A percentile compares a stretch with the other conserved stretches of the same genome.
Conservation (phyloP, 2,329 filamentous ascomycete genomes). For the Xylaria sp. region DNA sequence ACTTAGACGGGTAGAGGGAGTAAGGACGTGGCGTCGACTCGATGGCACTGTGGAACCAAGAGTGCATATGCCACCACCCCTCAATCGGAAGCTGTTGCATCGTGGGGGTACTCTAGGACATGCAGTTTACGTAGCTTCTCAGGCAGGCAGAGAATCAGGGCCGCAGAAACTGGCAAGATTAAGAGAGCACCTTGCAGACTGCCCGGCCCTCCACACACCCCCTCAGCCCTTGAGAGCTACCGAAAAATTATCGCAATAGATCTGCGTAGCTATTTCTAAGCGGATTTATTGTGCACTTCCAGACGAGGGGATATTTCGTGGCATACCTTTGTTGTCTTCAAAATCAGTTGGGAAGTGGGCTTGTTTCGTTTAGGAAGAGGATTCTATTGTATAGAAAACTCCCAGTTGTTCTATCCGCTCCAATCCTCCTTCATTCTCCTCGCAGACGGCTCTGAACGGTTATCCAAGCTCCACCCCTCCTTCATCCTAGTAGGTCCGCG, state of each 20-base stretch:
- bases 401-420: neutral
- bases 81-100: constrained; percentile 21
- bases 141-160: neutral
- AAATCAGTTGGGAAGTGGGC: neutral
- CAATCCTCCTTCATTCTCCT: constrained; percentile 1
- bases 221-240: neutral
- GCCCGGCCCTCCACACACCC: neutral
- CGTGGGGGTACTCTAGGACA: neutral
- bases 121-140: neutral
- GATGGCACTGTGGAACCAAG: constrained; percentile 22
- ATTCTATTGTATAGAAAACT: neutral
- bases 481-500: neutral
- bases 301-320: neutral
- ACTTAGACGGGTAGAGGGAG: neutral
- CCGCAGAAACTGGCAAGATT: neutral
- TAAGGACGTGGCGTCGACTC: constrained; percentile 19
- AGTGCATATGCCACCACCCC: constrained; percentile 31
- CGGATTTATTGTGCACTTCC: neutral
- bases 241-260: neutral
- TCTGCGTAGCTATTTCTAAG: too few relatives aligned
- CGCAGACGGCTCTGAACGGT: neutral
- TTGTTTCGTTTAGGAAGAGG: neutral
- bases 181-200: neutral
- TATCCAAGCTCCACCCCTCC: constrained; percentile 3
- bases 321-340: neutral